Evolutionary conservation across 2,329 filamentous ascomycete genomes (phyloP).

Genomic region (Epichloe gansuensis): DNA sequence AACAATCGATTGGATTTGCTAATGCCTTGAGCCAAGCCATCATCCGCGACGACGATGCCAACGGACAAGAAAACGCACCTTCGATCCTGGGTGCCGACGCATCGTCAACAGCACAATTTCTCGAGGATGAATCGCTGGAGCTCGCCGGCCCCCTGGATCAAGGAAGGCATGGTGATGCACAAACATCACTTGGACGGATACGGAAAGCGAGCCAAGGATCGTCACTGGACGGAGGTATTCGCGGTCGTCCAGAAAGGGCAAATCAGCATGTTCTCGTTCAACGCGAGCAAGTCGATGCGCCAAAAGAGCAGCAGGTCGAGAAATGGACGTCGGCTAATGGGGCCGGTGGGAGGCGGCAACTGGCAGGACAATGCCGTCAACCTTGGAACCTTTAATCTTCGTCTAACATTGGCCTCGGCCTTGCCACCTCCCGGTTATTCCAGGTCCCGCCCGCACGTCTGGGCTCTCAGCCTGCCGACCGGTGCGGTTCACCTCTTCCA

Average conservation of each 20-base stretch:
- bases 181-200: conserved; percentile 89
- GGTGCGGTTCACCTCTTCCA: conserved; percentile 98
- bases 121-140: conserved; percentile 88
- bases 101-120: conserved; percentile 47
- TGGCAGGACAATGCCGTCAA: conserved; percentile 96
- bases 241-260: conserved; percentile 92
- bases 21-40: conserved; percentile 95
- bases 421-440: conserved; percentile 89
- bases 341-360: conserved; percentile 84
- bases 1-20: conserved; percentile 94
- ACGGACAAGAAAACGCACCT: conserved; percentile 32
- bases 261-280: conserved; percentile 89
- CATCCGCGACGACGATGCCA: conserved; percentile 70
- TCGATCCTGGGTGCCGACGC: conserved; percentile 49
- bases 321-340: conserved; percentile 35
- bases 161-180: conserved; percentile 90
- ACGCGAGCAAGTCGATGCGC: conserved; percentile 61
- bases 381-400: conserved; percentile 73
- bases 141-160: conserved; percentile 92
- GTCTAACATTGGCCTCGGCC: conserved; percentile 83
- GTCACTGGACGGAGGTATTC: conserved; percentile 92
- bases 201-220: conserved; percentile 85
- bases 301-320: conserved; percentile 52
- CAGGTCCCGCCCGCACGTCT: conserved; percentile 79
- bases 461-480: conserved; percentile 82